Percentiles rank a stretch among this genome's conserved stretches.
Conservation (phyloP, 805 yeast genomes). For the Yarrowia yakushimensis region DNA sequence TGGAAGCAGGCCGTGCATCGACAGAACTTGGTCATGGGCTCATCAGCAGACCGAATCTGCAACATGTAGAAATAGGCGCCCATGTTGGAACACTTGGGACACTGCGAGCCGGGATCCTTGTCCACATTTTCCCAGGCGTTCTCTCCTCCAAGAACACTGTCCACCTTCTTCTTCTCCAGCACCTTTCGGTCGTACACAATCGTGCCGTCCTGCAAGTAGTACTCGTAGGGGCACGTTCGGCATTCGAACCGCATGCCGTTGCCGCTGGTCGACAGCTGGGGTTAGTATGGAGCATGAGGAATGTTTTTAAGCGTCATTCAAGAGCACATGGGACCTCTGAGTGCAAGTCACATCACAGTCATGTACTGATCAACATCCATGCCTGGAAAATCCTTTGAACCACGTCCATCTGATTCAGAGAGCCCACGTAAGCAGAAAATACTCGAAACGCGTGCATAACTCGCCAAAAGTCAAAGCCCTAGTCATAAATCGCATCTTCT, state of each 20-base stretch:
- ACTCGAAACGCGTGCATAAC: too few species aligned
- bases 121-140: conserved; percentile 99
- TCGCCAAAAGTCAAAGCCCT: too few species aligned
- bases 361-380: too few species aligned
- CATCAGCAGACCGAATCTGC: conserved; percentile 97
- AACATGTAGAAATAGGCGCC: conserved; percentile 96
- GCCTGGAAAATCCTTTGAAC: too few species aligned
- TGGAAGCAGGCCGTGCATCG: conserved; percentile 90
- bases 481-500: too few species aligned
- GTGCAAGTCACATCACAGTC: too few species aligned
- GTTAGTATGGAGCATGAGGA: conserved; percentile 25
- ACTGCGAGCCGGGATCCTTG: conserved; percentile 79
- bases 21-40: conserved; percentile 98
- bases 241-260: conserved; percentile 69
- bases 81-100: conserved; percentile 86
- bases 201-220: conserved; percentile 70
- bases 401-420: too few species aligned
- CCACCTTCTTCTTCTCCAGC: conserved; percentile 83
- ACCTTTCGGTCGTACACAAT: conserved; percentile 82
- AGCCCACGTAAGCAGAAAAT: too few species aligned
- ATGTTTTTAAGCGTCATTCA: too few species aligned
- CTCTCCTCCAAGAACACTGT: conserved; percentile 89
- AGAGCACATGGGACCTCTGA: too few species aligned
- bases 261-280: conserved; percentile 52
- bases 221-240: conserved; percentile 93